Base-by-base conservation (phyloP, 805 yeast genomes). In the Saccharomyces eubayanus region DNA sequence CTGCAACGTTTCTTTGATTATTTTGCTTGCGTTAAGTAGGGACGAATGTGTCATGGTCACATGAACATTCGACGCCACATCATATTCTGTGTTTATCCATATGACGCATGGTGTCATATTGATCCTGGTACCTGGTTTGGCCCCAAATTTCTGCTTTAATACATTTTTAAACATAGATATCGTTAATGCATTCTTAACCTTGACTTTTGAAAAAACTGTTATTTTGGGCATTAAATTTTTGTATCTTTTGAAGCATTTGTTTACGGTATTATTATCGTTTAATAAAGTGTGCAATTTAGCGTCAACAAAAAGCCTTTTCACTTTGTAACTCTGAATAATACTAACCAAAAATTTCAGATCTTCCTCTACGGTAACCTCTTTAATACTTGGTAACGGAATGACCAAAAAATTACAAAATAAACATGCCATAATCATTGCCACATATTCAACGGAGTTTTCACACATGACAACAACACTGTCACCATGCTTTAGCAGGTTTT, bases 1-100 rank as follows among this genome's bases (percentile, higher is more conserved):
- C 56, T 89, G 92, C 63, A 96, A 88, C 0, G 98, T 92, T 65
- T 92, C 97, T 61, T 94, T 92, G 64, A 89, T 78, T 21, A 88
- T 87, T 62, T 91, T 89, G 69, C 97, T 90, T 68, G 88, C 79
- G 2, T 89, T 85, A 60, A 91, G 70, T 11, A 94, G 72, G 50
- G 81, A 78, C 45, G 76, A 72, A 65, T 87, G 94, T 27, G 81
- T 82, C 69, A 66, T 61, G 6, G 61, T 55, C 11, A 67, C 62
- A 49, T 66, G 70, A n/a, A 64, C 53, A 48, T 68, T 62, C 20
- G 59, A 57, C 2, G 53, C 55, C 11, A 56, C 50, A 51, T 65
- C 67, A 48, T 55, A 53, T 21, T 62, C 63, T 21, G 59, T 55
- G 49, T 66, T 55, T n/a, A 70, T 59, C 69, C 71, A 70, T 8